Conservation (phyloP, 2,329 filamentous ascomycete species). For the Phaeophleospora eucalypticola region DNA sequence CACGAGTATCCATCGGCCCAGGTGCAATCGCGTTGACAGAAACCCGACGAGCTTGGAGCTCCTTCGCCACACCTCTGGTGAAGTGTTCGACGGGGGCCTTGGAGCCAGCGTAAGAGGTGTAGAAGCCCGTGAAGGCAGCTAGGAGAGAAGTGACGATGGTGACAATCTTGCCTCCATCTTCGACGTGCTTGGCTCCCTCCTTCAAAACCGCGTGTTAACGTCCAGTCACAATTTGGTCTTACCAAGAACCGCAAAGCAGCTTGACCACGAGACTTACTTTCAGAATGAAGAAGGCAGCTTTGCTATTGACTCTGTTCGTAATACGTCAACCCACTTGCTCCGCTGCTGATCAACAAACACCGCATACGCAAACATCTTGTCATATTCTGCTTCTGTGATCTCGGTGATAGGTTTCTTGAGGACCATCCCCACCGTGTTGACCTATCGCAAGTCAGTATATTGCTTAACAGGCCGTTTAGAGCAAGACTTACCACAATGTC, state of each 20-base stretch:
- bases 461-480: too few species aligned
- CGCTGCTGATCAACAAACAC: constrained; percentile 4
- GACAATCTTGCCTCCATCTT: constrained; percentile 15
- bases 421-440: constrained; percentile 47
- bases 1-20: constrained; percentile 15
- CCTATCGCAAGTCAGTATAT: too few species aligned
- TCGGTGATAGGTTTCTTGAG: constrained; percentile 46
- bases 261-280: too few species aligned
- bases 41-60: constrained; percentile 6
- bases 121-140: constrained; percentile 13
- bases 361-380: constrained; percentile 42
- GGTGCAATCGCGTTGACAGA: constrained; percentile 15
- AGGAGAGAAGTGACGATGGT: constrained; percentile 12
- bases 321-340: too few species aligned
- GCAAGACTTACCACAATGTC: constrained; percentile 41
- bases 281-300: constrained; percentile 17
- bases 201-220: too few species aligned
- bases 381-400: constrained; percentile 45
- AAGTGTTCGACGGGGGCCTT: constrained; percentile 18
- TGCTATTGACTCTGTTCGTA: constrained; percentile 19
- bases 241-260: too few species aligned
- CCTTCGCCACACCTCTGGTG: constrained; percentile 13
- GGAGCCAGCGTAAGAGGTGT: constrained; percentile 11
- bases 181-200: constrained; percentile 10
- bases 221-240: too few species aligned